Conservation (phyloP, 2,329 filamentous ascomycete genomes). For the Aspergillus neoniger region DNA sequence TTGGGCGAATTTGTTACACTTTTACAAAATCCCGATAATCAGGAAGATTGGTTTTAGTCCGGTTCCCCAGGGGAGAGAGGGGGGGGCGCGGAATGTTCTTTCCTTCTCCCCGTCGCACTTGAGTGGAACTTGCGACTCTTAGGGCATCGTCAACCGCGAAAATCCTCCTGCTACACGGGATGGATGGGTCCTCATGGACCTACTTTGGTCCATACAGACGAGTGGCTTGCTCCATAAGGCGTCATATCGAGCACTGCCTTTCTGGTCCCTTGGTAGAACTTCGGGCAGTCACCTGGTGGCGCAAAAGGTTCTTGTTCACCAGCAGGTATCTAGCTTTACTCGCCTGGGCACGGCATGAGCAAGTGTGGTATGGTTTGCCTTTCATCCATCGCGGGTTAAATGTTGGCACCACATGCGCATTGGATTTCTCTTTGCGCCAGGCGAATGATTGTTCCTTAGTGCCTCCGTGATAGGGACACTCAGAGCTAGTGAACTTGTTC, state of each 20-base stretch:
- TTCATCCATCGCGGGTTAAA: not conserved
- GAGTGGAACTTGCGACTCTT: slow-evolving; percentile 10
- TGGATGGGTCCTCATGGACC: slow-evolving; percentile 4
- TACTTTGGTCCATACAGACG: not conserved
- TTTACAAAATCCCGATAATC: slow-evolving; percentile 21
- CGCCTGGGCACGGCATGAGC: not conserved
- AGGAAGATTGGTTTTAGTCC: slow-evolving; percentile 23
- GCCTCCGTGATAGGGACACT: not conserved
- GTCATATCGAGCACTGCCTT: not conserved
- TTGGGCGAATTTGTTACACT: slow-evolving; percentile 13
- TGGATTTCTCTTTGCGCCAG: not conserved
- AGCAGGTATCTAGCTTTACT: not conserved
- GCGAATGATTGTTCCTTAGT: not conserved
- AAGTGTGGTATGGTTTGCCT: not conserved
- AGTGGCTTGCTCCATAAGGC: not conserved
- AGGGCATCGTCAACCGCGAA: slow-evolving; percentile 5
- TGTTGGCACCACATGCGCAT: not conserved
- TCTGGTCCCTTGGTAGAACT: not conserved
- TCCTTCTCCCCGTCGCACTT: slow-evolving; percentile 21
- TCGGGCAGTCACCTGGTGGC: not conserved
- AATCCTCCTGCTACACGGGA: slow-evolving; percentile 6
- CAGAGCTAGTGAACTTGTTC: not conserved
- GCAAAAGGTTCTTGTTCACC: not conserved
- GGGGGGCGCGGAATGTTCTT: slow-evolving; percentile 24
- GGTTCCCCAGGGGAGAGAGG: slow-evolving; percentile 17